phyloP scores from a whole-genome alignment of 495 filamentous ascomycete species.

The Darksidea phi region DNA sequence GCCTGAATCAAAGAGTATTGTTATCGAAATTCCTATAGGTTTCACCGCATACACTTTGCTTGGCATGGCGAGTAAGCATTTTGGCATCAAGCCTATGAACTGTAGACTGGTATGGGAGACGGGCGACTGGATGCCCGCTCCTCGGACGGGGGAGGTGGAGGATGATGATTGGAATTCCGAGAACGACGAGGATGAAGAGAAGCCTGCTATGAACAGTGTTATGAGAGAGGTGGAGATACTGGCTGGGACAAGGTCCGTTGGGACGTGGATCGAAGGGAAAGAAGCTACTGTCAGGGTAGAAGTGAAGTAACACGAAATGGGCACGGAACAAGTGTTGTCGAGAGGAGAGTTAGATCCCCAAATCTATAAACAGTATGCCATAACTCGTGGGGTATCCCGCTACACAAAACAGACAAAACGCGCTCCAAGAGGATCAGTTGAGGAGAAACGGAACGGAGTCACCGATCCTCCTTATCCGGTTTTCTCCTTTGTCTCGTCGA shows the following conservation, averaged over 20 bases:
- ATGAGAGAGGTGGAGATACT: constrained; percentile 76
- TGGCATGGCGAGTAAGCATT: constrained; percentile 69
- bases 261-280: constrained; percentile 72
- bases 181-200: constrained; percentile 46
- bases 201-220: constrained; percentile 54
- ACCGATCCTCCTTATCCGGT: constrained; percentile 6
- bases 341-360: too few species aligned
- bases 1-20: not conserved
- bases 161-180: constrained; percentile 57
- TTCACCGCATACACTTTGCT: constrained; percentile 80
- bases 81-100: constrained; percentile 61
- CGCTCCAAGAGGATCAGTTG: not conserved
- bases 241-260: constrained; percentile 76
- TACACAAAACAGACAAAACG: not conserved
- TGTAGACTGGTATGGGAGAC: constrained; percentile 76
- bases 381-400: not conserved
- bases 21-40: constrained; percentile 63
- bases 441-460: too few species aligned
- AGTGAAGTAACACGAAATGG: constrained; percentile 28
- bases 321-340: too few species aligned
- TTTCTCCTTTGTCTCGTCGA: constrained; percentile 32
- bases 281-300: constrained; percentile 71
- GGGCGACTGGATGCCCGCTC: constrained; percentile 76
- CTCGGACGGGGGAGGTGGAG: constrained; percentile 53
- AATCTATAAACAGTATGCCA: not conserved